Percentiles rank a stretch among this genome's conserved stretches.
These are phyloP conservation scores for Magnolia kwangsiensis DNA, from an alignment of 164 flowering plant species.

Conservation along the genomic window DNA sequence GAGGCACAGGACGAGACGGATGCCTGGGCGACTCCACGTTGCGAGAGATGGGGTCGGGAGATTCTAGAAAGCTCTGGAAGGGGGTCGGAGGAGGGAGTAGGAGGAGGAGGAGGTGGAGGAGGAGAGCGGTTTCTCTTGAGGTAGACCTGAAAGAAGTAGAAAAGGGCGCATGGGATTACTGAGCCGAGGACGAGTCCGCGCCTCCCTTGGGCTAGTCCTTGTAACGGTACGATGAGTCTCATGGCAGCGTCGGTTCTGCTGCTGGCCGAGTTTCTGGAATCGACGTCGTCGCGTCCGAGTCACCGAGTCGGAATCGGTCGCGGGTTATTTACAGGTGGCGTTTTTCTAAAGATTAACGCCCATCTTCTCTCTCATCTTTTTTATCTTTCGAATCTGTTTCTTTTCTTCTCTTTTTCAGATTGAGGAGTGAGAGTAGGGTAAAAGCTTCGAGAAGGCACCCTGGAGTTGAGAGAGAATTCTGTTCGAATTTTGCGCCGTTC, in stretches of 20 bases:
- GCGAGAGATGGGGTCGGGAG: conserved; percentile 49
- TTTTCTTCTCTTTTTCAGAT: not conserved
- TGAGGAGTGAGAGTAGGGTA: not conserved
- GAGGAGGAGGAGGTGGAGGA: conserved; percentile 28
- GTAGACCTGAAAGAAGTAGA: conserved; percentile 82
- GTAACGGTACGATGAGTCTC: conserved; percentile 91
- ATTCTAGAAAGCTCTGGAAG: conserved; percentile 34
- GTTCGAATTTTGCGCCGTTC: too few relatives aligned
- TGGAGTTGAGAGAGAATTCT: not conserved
- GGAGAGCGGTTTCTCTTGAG: conserved; percentile 54
- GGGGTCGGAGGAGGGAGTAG: conserved; percentile 25
- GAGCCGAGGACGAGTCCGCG: conserved; percentile 90
- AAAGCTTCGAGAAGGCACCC: not conserved
- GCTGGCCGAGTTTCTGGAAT: not conserved
- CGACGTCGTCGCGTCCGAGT: conserved; percentile 28
- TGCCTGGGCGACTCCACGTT: conserved; percentile 50
- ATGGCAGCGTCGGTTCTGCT: conserved; percentile 50
- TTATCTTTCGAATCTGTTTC: not conserved
- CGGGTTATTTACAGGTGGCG: conserved; percentile 32
- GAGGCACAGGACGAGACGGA: conserved; percentile 59
- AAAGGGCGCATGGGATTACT: conserved; percentile 87
- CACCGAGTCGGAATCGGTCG: conserved; percentile 27
- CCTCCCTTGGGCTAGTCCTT: conserved; percentile 85
- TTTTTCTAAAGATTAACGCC: too few relatives aligned
- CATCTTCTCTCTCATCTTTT: not conserved